Base-by-base conservation (phyloP, 441 rosid genomes). In the Mallotus japonicus region DNA sequence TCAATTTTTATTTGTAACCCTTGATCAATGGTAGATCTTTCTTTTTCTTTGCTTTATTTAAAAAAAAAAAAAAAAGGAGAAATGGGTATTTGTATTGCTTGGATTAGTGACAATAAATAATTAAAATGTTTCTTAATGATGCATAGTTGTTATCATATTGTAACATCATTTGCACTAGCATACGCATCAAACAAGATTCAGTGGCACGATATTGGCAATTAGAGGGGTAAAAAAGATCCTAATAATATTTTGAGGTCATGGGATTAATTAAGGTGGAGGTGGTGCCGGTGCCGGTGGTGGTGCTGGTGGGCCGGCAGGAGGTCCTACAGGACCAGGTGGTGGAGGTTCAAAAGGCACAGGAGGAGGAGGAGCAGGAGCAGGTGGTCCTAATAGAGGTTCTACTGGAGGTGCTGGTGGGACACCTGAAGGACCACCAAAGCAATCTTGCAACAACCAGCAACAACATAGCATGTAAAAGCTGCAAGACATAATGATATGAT, bases 381-480 rank as follows among this genome's bases (percentile, higher is more conserved):
- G 50, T 6, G 78, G 68, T 62, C 55, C 75, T 19, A 47, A 28
- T 0, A 60, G 62, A 13, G 59, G 24, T 1, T 15, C 8, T 22
- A 65, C 62, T 10, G 69, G 70, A 13, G 59, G 24, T 4, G 28
- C 4, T 22, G 70, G 67, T 10, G 63, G 55, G 49, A 74, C 73
- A 3, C 49, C 73, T 0, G 69, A 47, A 34, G 79, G 78, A 44
- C 51, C 72, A 15, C 76, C 79, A 46, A 78, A 80, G 64, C 85
- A 75, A 70, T 80, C 85, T 34, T 68, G 68, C 54, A 80, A 9
- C 53, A 83, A 37, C 82, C 83, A 75, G 77, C 85, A 83, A 64
- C 85, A 77, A 72, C 83, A 78, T 15, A 74, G 20, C 28, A 40
- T 62, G 65, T 58, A 56, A 8, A 80, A 69, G 62, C 83, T 80